Evolutionary conservation across 192 early-diverging fungal species (phyloP).

Genomic region (Umbelopsis vinacea): DNA sequence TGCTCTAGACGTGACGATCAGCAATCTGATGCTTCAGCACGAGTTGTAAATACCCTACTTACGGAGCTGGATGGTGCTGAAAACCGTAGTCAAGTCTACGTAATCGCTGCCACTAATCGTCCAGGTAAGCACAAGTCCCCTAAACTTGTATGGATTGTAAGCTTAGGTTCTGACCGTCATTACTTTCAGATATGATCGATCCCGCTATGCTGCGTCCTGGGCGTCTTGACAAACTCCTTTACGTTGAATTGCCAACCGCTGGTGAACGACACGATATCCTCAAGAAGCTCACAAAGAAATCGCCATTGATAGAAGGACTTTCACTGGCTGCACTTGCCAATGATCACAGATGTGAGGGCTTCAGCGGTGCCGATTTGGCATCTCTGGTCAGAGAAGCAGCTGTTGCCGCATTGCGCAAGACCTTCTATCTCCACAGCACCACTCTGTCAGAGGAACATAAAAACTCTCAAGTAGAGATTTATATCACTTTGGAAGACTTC

Average conservation of each 20-base stretch:
- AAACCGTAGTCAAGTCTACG: slow-evolving; percentile 86
- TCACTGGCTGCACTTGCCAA: slow-evolving; percentile 61
- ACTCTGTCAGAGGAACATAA: slow-evolving; percentile 27
- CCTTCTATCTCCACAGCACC: slow-evolving; percentile 51
- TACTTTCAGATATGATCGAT: slow-evolving; percentile 69
- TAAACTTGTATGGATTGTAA: no score
- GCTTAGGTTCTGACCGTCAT: no score
- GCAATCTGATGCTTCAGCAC: slow-evolving; percentile 87
- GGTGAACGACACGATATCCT: slow-evolving; percentile 86
- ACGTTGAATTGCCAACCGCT: slow-evolving; percentile 89
- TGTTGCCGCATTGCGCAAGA: slow-evolving; percentile 75
- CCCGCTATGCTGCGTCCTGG: slow-evolving; percentile 98
- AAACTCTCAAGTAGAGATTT: slow-evolving; percentile 43
- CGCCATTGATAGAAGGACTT: slow-evolving; percentile 70
- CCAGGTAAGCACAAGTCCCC: slow-evolving; percentile 51
- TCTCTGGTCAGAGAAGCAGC: slow-evolving; percentile 81
- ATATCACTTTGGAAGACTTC: slow-evolving; percentile 71
- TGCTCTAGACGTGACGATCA: slow-evolving; percentile 89
- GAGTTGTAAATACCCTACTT: slow-evolving; percentile 96
- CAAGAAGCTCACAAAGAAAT: slow-evolving; percentile 75
- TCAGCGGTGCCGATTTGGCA: slow-evolving; percentile 78
- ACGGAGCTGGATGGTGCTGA: slow-evolving; percentile 98
- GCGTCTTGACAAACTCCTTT: slow-evolving; percentile 95
- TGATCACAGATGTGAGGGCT: slow-evolving; percentile 70
- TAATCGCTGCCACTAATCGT: slow-evolving; percentile 97